Evolutionary conservation across 805 yeast species (phyloP), one percentile per base, ranked within the genome.

Genomic region (Myxozyma vanderwaltii): DNA sequence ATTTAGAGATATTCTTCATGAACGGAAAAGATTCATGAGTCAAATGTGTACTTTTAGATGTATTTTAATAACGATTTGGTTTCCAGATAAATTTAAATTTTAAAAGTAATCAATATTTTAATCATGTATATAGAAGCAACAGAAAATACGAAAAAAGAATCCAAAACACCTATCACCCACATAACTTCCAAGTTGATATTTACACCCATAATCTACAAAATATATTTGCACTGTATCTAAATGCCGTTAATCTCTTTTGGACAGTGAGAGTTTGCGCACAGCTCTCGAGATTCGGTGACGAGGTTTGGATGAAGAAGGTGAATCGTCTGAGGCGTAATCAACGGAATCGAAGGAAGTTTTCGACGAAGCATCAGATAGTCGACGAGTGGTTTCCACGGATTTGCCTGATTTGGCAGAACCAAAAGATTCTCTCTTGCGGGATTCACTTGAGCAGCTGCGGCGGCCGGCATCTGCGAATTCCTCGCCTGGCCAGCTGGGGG

Each of bases 401-500:
- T 23, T 10, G 15, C 10, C 29, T 2, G 52, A 48, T 23, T 35
- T 26, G 6, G n/a, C 36, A 4, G 52, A 45, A 3, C 31, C 49
- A 27, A 29, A 26, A 1, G 49, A 48, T 19, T 17, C 19, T 35
- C 52, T 21, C 35, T 26, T 36, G 44, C 51, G 39, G 29, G 49
- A 29, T 31, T 48, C 41, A 4, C 33, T 24, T 23, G 41, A 48
- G 4, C 44, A 6, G 8, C 51, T 35, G 19, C 26, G 44, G 19
- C 27, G 52, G 19, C 35, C 52, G 23, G 45, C 54, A 13, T 45
- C 10, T 10, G 46, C 53, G 23, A 49, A 58, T 21, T 58, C 62
- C 21, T 41, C 58, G 38, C 62, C 62, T 8, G 62, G 62, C 62
- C 62, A 58, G 7, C 27, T 33, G 19, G 51, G 46, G 24, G 45